Evolutionary conservation across 2,329 filamentous ascomycete species (phyloP).

Genomic region (Lithohypha guttulata): DNA sequence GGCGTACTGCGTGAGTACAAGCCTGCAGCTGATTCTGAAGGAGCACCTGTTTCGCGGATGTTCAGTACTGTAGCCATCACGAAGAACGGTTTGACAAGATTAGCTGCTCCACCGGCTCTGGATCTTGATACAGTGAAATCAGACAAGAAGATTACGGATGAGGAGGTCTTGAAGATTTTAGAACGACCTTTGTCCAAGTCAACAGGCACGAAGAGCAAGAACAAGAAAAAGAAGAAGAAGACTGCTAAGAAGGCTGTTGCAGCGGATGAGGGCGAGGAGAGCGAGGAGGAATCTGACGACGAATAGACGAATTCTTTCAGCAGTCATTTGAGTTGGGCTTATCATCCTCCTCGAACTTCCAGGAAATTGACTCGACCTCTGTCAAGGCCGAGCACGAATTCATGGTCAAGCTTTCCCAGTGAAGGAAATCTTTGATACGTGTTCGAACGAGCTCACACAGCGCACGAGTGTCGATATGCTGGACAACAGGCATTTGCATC

Average conservation of each 20-base stretch:
- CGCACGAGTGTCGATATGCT: too few species aligned
- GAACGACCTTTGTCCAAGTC: conserved; percentile 66
- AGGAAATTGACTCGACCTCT: too few species aligned
- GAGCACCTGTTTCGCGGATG: conserved; percentile 69
- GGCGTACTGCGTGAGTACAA: conserved; percentile 94
- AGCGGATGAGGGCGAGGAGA: conserved; percentile 28
- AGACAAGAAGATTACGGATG: conserved; percentile 95
- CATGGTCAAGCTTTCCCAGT: too few species aligned
- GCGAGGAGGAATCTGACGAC: conserved; percentile 29
- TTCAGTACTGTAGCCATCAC: conserved; percentile 91
- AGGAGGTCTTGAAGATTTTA: conserved; percentile 89
- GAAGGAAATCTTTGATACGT: too few species aligned
- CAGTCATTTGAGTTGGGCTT: too few species aligned
- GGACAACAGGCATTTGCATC: too few species aligned
- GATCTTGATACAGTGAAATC: conserved; percentile 78
- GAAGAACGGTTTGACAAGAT: conserved; percentile 88
- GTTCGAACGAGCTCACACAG: too few species aligned
- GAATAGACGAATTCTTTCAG: conserved; percentile 33
- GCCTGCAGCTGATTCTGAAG: conserved; percentile 87
- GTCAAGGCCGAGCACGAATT: too few species aligned
- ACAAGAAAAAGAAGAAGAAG: conserved; percentile 88
- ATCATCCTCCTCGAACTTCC: too few species aligned
- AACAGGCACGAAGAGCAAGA: conserved; percentile 63
- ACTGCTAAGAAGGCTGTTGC: conserved; percentile 34
- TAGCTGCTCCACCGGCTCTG: conserved; percentile 63